Conservation (phyloP, 148 eudicot genomes). For the Chenopodium quinoa region DNA sequence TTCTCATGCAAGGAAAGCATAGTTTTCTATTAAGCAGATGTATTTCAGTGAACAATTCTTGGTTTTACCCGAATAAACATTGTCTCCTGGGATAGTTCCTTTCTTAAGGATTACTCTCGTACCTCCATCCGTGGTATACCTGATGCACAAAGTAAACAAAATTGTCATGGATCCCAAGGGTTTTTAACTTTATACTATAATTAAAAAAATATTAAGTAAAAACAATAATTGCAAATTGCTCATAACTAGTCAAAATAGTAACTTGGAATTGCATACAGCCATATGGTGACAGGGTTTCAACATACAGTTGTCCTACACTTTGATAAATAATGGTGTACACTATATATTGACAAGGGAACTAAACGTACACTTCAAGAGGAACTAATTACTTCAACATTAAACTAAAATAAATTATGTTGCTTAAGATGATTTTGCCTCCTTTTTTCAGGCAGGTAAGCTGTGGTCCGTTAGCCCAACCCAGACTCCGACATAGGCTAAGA, state of each 20-base stretch:
- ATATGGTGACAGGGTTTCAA: background rate
- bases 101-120: slow-evolving; percentile 68
- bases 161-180: slow-evolving; percentile 1
- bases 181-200: background rate
- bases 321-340: background rate
- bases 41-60: background rate
- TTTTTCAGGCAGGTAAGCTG: background rate
- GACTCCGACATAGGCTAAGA: background rate
- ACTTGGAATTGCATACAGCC: background rate
- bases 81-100: slow-evolving; percentile 76
- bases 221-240: background rate
- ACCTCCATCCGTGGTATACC: slow-evolving; percentile 98
- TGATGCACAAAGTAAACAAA: slow-evolving; percentile 27
- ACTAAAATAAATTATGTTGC: background rate
- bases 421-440: background rate
- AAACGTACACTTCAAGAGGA: background rate
- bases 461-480: background rate
- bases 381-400: background rate
- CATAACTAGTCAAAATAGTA: background rate
- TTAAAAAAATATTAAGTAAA: background rate
- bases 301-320: background rate
- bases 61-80: slow-evolving; percentile 71
- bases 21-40: slow-evolving; percentile 3
- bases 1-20: slow-evolving; percentile 9
- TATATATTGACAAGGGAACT: too few species aligned